These are phyloP conservation scores for Apiospora kogelbergensis DNA, from an alignment of 2,329 filamentous ascomycete genomes.

Conservation along the genomic window DNA sequence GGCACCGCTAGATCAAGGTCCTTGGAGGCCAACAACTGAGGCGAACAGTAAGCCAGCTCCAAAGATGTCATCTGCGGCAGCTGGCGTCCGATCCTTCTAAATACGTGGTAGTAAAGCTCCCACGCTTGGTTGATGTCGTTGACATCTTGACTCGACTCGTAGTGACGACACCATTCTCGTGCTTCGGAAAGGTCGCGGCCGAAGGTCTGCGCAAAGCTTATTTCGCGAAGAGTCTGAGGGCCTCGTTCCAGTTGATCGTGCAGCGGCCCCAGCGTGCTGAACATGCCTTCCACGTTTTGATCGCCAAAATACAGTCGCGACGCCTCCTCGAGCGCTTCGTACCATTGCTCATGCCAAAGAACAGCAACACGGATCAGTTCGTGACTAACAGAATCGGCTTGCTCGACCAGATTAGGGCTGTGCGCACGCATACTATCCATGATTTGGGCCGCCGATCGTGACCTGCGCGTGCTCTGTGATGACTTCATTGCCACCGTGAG, in stretches of 20 bases:
- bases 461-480: conserved; percentile 74
- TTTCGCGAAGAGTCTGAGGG: conserved; percentile 89
- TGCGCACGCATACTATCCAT: conserved; percentile 99
- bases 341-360: conserved; percentile 98
- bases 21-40: conserved; percentile 81
- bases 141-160: conserved; percentile 82
- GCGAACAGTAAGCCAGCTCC: conserved; percentile 95
- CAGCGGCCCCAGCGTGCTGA: conserved; percentile 82
- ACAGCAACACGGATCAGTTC: conserved; percentile 97
- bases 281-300: conserved; percentile 97
- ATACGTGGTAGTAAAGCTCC: conserved; percentile 99
- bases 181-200: conserved; percentile 93
- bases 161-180: conserved; percentile 92
- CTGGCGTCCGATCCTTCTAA: conserved; percentile 91
- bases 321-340: conserved; percentile 95
- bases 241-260: conserved; percentile 90
- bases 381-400: conserved; percentile 92
- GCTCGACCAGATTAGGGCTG: conserved; percentile 87
- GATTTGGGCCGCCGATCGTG: conserved; percentile 84
- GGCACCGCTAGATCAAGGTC: conserved; percentile 94
- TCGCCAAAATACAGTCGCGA: conserved; percentile 96
- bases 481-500: conserved; percentile 99
- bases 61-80: conserved; percentile 88
- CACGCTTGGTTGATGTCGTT: conserved; percentile 97
- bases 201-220: conserved; percentile 97